These are phyloP conservation scores for Podospora comata DNA, from an alignment of 495 filamentous ascomycete species.

Conservation along the genomic window DNA sequence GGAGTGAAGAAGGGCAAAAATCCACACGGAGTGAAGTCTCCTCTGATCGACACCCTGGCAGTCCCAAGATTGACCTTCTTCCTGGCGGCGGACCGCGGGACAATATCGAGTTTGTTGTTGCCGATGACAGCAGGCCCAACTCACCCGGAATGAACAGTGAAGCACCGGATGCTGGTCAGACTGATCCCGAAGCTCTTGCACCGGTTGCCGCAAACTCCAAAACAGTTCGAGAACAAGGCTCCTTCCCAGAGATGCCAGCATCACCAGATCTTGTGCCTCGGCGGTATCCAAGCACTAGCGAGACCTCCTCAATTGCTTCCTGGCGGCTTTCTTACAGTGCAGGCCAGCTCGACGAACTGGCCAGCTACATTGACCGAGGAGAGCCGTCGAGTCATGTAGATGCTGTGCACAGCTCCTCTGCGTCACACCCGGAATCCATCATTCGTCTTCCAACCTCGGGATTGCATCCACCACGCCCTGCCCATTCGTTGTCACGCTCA, in stretches of 20 bases:
- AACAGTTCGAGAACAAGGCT: slow-evolving; percentile 18
- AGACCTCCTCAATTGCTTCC: slow-evolving; percentile 37
- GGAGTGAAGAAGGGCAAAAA: slow-evolving; percentile 36
- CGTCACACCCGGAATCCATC: slow-evolving; percentile 11
- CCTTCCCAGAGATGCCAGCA: slow-evolving; percentile 29
- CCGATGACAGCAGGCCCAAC: slow-evolving; percentile 15
- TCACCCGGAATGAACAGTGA: slow-evolving; percentile 9
- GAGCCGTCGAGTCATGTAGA: slow-evolving; percentile 14
- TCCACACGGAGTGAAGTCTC: slow-evolving; percentile 14
- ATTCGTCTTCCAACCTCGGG: background rate
- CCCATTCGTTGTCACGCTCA: slow-evolving; percentile 19
- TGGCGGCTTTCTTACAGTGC: slow-evolving; percentile 41
- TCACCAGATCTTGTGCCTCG: slow-evolving; percentile 34
- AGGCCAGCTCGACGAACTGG: slow-evolving; percentile 32
- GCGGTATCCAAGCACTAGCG: slow-evolving; percentile 28
- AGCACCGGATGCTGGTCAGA: background rate
- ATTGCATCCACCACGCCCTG: slow-evolving; percentile 11
- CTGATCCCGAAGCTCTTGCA: slow-evolving; percentile 22
- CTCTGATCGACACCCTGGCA: slow-evolving; percentile 16
- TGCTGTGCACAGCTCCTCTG: slow-evolving; percentile 3
- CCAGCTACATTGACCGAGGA: slow-evolving; percentile 14
- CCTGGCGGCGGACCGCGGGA: slow-evolving; percentile 41
- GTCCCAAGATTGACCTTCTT: slow-evolving; percentile 23
- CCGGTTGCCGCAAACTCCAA: slow-evolving; percentile 7
- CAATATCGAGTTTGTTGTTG: slow-evolving; percentile 40